Evolutionary conservation across 2,329 filamentous ascomycete genomes (phyloP).

Genomic region (Penicillium sp.): DNA sequence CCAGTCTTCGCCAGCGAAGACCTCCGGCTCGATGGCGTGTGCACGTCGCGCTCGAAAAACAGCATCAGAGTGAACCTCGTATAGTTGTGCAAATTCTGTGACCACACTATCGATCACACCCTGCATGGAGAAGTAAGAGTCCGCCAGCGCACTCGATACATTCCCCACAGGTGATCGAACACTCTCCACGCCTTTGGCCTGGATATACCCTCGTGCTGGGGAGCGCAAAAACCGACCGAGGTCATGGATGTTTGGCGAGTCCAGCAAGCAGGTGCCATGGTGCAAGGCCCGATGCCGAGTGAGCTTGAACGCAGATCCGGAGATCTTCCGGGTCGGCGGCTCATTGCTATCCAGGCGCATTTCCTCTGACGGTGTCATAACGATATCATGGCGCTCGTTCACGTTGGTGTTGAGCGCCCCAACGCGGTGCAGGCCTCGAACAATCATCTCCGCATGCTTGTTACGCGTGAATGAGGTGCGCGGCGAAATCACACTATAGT

Average conservation of each 20-base stretch:
- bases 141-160: conserved; percentile 53
- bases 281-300: conserved; percentile 76
- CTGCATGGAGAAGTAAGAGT: conserved; percentile 48
- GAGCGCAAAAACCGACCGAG: conserved; percentile 69
- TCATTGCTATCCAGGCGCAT: conserved; percentile 20
- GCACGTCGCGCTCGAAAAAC: conserved; percentile 30
- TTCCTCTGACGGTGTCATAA: conserved; percentile 52
- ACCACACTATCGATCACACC: conserved; percentile 51
- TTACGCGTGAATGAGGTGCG: conserved; percentile 70
- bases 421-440: conserved; percentile 61
- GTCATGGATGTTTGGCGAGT: conserved; percentile 64
- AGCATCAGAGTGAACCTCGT: conserved; percentile 45
- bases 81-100: conserved; percentile 62
- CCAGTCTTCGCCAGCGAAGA: conserved; percentile 32
- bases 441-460: conserved; percentile 87
- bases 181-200: conserved; percentile 81
- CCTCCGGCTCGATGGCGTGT: conserved; percentile 30
- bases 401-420: conserved; percentile 58
- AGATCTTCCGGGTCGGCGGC: conserved; percentile 64
- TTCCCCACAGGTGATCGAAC: conserved; percentile 81
- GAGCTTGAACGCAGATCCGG: conserved; percentile 91
- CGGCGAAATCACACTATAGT: conserved; percentile 88
- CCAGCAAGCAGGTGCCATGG: conserved; percentile 83
- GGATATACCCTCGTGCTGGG: conserved; percentile 70
- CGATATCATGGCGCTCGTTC: conserved; percentile 90